Evolutionary conservation across 2,329 filamentous ascomycete species (phyloP).

Genomic region (Nannizzia gypsea): DNA sequence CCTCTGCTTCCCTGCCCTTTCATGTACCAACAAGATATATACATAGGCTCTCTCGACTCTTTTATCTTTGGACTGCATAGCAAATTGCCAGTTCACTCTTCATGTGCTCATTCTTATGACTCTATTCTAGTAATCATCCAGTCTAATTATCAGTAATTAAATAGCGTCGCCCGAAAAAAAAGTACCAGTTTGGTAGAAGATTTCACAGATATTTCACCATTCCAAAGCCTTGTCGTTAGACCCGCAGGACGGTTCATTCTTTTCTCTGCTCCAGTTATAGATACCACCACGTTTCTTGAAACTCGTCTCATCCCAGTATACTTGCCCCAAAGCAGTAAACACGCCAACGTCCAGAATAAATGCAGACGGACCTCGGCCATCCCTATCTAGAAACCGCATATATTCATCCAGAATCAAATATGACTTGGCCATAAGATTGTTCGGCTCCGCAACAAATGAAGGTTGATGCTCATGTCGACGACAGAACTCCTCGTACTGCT

Average conservation of each 20-base stretch:
- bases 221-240: background rate
- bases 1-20: slow-evolving; percentile 1
- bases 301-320: slow-evolving; percentile 37
- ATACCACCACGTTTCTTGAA: slow-evolving; percentile 37
- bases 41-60: slow-evolving; percentile 14
- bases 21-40: slow-evolving; percentile 6
- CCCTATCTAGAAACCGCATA: slow-evolving; percentile 40
- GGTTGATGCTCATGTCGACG: slow-evolving; percentile 30
- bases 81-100: background rate
- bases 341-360: slow-evolving; percentile 40
- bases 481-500: slow-evolving; percentile 39
- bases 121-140: too few species aligned
- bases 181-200: too few species aligned
- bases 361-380: slow-evolving; percentile 23
- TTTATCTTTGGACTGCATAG: background rate
- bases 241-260: background rate
- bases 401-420: slow-evolving; percentile 45
- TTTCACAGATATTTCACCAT: background rate
- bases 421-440: slow-evolving; percentile 40
- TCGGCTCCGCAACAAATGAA: slow-evolving; percentile 40
- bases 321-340: slow-evolving; percentile 32
- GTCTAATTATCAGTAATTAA: too few species aligned
- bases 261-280: slow-evolving; percentile 35
- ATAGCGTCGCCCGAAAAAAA: too few species aligned
- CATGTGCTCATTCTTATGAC: background rate